A percentile compares a stretch with the other conserved stretches of the same genome.
Conservation (phyloP, 2,329 filamentous ascomycete genomes). For the Scytalidium sp. region DNA sequence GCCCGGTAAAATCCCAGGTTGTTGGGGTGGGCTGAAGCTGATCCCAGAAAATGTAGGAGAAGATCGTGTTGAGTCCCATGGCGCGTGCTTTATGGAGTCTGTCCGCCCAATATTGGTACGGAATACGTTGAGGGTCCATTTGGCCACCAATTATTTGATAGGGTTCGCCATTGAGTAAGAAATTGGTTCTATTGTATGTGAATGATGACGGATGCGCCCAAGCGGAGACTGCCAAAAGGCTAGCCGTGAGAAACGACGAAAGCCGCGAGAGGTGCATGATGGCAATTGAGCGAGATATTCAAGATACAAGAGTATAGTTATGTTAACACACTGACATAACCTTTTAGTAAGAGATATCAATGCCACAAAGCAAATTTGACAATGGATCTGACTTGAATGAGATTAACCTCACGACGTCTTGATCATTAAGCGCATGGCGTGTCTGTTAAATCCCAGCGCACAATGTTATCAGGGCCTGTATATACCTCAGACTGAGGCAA, state of each 20-base stretch:
- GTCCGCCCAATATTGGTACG: slow-evolving; percentile 43
- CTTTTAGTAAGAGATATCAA: neutral
- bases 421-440: too few species aligned
- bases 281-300: neutral
- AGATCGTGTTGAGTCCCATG: slow-evolving; percentile 49
- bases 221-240: neutral
- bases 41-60: slow-evolving; percentile 51
- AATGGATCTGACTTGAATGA: neutral
- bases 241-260: neutral
- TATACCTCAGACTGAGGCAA: too few species aligned
- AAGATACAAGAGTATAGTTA: neutral
- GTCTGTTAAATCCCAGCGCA: too few species aligned
- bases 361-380: neutral
- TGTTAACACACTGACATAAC: neutral
- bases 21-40: slow-evolving; percentile 39
- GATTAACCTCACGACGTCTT: neutral
- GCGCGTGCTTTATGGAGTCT: slow-evolving; percentile 40
- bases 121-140: slow-evolving; percentile 49
- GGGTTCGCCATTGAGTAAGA: slow-evolving; percentile 37
- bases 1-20: slow-evolving; percentile 33
- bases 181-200: slow-evolving; percentile 35
- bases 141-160: slow-evolving; percentile 45
- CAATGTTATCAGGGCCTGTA: too few species aligned
- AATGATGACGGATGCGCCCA: slow-evolving; percentile 22
- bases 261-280: neutral